Conservation (phyloP, 352 stramenopile genomes). For the Globisporangium ultimum region DNA sequence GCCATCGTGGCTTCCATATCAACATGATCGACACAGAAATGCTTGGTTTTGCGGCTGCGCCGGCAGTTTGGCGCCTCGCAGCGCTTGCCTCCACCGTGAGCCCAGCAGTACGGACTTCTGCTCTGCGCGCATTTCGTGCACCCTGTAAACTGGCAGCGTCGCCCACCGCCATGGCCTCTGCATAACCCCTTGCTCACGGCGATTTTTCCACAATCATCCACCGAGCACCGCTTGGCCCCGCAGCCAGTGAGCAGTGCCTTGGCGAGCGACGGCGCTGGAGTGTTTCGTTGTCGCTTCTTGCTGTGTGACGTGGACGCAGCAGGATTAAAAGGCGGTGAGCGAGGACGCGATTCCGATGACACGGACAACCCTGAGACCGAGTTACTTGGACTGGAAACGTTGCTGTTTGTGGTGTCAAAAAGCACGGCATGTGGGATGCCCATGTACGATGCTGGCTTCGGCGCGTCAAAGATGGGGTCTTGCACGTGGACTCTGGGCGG, state of each 20-base stretch:
- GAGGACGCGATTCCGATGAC: slow-evolving; percentile 1
- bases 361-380: slow-evolving; percentile 8
- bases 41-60: slow-evolving; percentile 70
- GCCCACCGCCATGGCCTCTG: slow-evolving; percentile 65
- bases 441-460: slow-evolving; percentile 2
- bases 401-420: not conserved
- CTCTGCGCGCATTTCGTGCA: slow-evolving; percentile 79
- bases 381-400: slow-evolving; percentile 8
- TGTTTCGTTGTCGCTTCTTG: slow-evolving; percentile 44
- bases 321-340: slow-evolving; percentile 1
- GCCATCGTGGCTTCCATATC: slow-evolving; percentile 49
- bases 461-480: slow-evolving; percentile 1
- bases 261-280: slow-evolving; percentile 36
- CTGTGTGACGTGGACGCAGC: slow-evolving; percentile 10
- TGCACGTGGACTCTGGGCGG: not conserved
- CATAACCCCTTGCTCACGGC: slow-evolving; percentile 72
- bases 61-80: slow-evolving; percentile 65
- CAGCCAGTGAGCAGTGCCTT: slow-evolving; percentile 42
- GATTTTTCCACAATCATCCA: slow-evolving; percentile 68
- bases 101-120: slow-evolving; percentile 71
- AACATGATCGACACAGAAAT: slow-evolving; percentile 75
- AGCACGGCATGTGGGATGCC: slow-evolving; percentile 2
- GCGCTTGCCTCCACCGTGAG: slow-evolving; percentile 68
- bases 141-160: slow-evolving; percentile 52
- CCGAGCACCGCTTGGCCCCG: slow-evolving; percentile 64